Conservation (phyloP, 805 yeast species). For the Candida ponderosae region DNA sequence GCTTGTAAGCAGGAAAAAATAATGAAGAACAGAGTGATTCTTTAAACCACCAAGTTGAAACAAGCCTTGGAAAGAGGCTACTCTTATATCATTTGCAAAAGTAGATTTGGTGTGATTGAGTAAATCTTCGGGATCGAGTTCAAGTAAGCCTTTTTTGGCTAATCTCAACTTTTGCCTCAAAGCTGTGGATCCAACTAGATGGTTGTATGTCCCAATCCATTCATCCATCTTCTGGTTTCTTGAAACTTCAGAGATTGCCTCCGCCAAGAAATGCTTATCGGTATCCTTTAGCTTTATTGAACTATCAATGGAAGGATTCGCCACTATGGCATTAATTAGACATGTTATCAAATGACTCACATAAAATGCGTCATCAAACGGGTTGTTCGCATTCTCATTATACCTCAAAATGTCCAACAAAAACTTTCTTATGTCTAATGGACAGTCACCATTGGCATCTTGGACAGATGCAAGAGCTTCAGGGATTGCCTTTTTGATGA, state of each 20-base stretch:
- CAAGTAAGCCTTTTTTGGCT: slow-evolving; percentile 45
- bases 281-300: slow-evolving; percentile 11
- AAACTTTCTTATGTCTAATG: slow-evolving; percentile 52
- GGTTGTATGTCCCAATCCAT: slow-evolving; percentile 74
- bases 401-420: slow-evolving; percentile 66
- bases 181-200: slow-evolving; percentile 46
- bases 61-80: slow-evolving; percentile 64
- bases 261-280: slow-evolving; percentile 31
- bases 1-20: slow-evolving; percentile 49
- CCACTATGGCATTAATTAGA: slow-evolving; percentile 33
- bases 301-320: slow-evolving; percentile 15
- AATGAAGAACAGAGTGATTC: slow-evolving; percentile 50
- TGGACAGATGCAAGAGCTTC: slow-evolving; percentile 50
- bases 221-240: slow-evolving; percentile 74
- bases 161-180: slow-evolving; percentile 52
- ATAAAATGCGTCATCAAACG: slow-evolving; percentile 67
- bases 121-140: slow-evolving; percentile 46
- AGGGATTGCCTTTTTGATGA: slow-evolving; percentile 65
- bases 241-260: slow-evolving; percentile 58
- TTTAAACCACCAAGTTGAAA: slow-evolving; percentile 72
- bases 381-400: slow-evolving; percentile 79
- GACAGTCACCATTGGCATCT: slow-evolving; percentile 55
- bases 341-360: slow-evolving; percentile 49
- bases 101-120: slow-evolving; percentile 41
- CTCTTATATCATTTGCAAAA: slow-evolving; percentile 44